Percentiles rank a stretch among this genome's conserved stretches.
phyloP scores from a whole-genome alignment of 1,139 yeast species.

The Hemisphaericaspora lyxosophila region DNA sequence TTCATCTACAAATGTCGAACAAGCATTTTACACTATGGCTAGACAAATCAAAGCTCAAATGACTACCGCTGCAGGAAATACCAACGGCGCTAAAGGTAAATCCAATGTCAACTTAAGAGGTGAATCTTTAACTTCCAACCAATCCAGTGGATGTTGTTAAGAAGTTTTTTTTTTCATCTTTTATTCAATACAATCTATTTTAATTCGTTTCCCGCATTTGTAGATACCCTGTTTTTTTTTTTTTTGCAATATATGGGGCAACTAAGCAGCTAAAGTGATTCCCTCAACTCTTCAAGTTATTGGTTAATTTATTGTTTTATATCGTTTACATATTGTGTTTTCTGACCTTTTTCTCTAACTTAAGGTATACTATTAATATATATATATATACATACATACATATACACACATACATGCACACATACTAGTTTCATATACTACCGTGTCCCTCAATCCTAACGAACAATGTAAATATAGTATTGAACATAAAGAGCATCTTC shows the following conservation, averaged over 20 bases:
- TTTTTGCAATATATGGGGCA: no score
- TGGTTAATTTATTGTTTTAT: constrained; percentile 1
- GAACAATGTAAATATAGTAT: constrained; percentile 44
- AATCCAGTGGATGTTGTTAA: constrained; percentile 77
- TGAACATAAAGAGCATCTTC: constrained; percentile 48
- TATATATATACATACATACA: background rate
- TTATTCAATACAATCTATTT: constrained; percentile 1
- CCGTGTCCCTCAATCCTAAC: constrained; percentile 8
- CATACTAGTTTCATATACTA: no score
- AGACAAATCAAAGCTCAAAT: constrained; percentile 96
- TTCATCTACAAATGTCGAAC: constrained; percentile 94
- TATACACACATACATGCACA: no score
- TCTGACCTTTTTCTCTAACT: background rate
- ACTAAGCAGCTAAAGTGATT: background rate
- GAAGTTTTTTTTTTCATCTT: background rate
- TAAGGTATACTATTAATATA: background rate
- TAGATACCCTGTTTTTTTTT: no score
- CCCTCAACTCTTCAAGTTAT: background rate
- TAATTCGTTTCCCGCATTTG: constrained; percentile 1
- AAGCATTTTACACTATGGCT: constrained; percentile 98
- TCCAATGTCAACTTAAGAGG: constrained; percentile 86
- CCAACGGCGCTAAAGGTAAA: constrained; percentile 48
- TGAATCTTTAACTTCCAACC: constrained; percentile 72
- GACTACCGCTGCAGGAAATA: constrained; percentile 55
- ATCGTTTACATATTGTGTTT: background rate